These are phyloP conservation scores for Rhizomucor miehei DNA, from an alignment of 371 early-diverging fungal species.

Conservation along the genomic window DNA sequence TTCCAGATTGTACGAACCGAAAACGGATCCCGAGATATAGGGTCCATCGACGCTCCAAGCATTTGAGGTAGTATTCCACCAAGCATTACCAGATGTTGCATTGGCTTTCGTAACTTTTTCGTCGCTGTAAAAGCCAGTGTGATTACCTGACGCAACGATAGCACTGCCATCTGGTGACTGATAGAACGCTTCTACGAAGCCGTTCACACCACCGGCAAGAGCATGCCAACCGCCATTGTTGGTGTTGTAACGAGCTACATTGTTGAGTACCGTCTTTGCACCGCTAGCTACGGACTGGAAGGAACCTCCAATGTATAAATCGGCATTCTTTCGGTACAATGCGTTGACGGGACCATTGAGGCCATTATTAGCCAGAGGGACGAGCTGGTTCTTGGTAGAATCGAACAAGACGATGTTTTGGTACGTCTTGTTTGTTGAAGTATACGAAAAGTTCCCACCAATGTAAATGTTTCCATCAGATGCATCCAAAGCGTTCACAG, in stretches of 20 bases:
- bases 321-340: constrained; percentile 10
- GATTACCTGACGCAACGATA: constrained; percentile 34
- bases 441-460: constrained; percentile 31
- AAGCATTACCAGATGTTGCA: constrained; percentile 24
- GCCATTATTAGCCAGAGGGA: constrained; percentile 18
- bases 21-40: constrained; percentile 26
- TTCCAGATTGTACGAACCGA: constrained; percentile 2
- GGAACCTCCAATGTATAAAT: constrained; percentile 37
- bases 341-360: constrained; percentile 25
- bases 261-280: constrained; percentile 9
- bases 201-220: constrained; percentile 34
- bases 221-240: constrained; percentile 20
- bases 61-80: constrained; percentile 21
- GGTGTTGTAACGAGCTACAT: constrained; percentile 23
- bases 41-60: constrained; percentile 20
- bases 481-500: constrained; percentile 34
- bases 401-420: constrained; percentile 30
- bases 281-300: constrained; percentile 18
- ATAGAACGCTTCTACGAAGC: constrained; percentile 21
- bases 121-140: constrained; percentile 11
- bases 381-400: constrained; percentile 9
- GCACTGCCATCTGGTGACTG: constrained; percentile 4
- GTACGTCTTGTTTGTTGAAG: constrained; percentile 15
- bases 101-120: not conserved
- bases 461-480: constrained; percentile 27